Conservation (phyloP, 495 filamentous ascomycete genomes). For the Lophium mytilinum region DNA sequence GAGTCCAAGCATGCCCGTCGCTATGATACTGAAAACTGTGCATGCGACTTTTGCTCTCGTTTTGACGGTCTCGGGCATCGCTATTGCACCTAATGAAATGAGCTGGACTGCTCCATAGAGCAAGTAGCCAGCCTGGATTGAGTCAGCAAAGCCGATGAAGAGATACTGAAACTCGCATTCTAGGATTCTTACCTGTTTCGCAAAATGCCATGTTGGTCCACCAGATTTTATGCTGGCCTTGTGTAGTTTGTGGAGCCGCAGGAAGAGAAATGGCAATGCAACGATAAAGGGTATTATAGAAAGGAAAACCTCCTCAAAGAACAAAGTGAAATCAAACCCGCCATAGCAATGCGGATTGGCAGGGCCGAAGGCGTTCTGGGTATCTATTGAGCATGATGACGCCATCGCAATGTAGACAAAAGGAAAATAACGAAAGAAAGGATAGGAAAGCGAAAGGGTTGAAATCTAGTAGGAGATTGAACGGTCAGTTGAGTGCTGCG, state of each 20-base stretch:
- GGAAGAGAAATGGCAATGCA: constrained; percentile 1
- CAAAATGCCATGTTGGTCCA: constrained; percentile 7
- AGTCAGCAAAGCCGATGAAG: background rate
- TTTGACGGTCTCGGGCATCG: constrained; percentile 11
- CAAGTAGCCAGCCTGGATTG: constrained; percentile 1
- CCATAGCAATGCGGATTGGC: constrained; percentile 6
- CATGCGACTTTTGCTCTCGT: constrained; percentile 4
- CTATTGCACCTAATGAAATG: constrained; percentile 4
- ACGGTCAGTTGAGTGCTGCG: background rate
- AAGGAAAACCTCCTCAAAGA: constrained; percentile 12
- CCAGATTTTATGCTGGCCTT: constrained; percentile 1
- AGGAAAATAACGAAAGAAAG: background rate
- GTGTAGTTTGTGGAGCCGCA: constrained; percentile 5
- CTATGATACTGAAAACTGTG: constrained; percentile 1
- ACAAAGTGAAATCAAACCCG: constrained; percentile 12
- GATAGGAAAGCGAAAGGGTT: background rate
- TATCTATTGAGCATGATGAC: constrained; percentile 8
- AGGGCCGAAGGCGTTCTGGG: constrained; percentile 9
- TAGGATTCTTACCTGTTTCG: constrained; percentile 6
- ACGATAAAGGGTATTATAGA: constrained; percentile 10
- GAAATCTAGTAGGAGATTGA: background rate
- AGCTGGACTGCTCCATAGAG: constrained; percentile 11
- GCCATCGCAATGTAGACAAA: constrained; percentile 3
- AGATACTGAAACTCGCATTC: background rate
- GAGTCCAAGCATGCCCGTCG: constrained; percentile 9